A percentile compares a stretch with the other conserved stretches of the same genome.
phyloP scores from a whole-genome alignment of 2,329 filamentous ascomycete genomes.

The Dactylellina parvicollis region DNA sequence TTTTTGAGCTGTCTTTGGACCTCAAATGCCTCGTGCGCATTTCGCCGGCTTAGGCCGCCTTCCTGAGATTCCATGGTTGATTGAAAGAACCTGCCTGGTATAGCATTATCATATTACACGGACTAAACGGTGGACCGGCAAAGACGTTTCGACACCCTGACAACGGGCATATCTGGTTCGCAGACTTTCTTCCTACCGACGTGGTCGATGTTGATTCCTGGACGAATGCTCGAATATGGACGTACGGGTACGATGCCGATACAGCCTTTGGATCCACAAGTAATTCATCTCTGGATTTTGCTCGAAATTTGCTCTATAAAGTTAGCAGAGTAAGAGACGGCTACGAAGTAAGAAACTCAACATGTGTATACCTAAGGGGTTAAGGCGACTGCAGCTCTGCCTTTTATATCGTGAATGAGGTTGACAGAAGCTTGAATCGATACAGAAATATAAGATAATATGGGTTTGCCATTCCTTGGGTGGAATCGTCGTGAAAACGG shows the following conservation, averaged over 20 bases:
- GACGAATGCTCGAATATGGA: conserved; percentile 53
- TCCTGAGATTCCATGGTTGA: neutral
- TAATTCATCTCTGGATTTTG: conserved; percentile 38
- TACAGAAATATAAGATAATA: conserved; percentile 47
- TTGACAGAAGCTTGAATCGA: neutral
- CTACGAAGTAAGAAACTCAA: conserved; percentile 25
- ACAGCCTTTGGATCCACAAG: conserved; percentile 39
- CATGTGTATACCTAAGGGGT: too few relatives aligned
- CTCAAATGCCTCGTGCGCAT: conserved; percentile 12
- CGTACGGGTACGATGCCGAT: conserved; percentile 49
- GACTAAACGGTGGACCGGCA: conserved; percentile 45
- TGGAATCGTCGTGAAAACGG: conserved; percentile 50
- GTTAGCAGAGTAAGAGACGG: conserved; percentile 50
- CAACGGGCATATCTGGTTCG: conserved; percentile 49
- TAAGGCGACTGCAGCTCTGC: too few relatives aligned
- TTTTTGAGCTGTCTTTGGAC: neutral
- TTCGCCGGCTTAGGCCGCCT: neutral
- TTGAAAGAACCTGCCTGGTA: neutral
- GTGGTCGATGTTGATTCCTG: conserved; percentile 46
- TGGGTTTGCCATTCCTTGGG: conserved; percentile 49
- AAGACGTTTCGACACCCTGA: conserved; percentile 46
- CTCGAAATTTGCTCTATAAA: conserved; percentile 34
- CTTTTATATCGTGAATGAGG: too few relatives aligned
- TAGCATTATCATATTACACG: conserved; percentile 52
- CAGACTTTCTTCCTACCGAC: conserved; percentile 43